Conservation (phyloP, 306 rosid genomes). For the Vachellia collinsii region DNA sequence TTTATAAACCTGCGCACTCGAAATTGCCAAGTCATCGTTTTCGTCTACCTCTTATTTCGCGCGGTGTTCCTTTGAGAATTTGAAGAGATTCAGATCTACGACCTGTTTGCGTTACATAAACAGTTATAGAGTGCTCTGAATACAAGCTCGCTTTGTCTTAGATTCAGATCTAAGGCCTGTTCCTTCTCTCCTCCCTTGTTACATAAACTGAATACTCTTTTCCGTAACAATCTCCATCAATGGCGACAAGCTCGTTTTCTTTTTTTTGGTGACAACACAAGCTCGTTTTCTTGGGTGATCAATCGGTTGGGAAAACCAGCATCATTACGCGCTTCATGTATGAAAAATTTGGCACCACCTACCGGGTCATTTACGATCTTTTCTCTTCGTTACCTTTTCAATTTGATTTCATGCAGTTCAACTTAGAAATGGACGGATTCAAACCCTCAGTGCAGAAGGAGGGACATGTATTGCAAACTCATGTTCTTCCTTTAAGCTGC, state of each 20-base stretch:
- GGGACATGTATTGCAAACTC: background rate
- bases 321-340: too few species aligned
- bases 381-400: too few species aligned
- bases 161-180: too few species aligned
- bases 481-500: background rate
- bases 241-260: too few species aligned
- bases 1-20: conserved; percentile 42
- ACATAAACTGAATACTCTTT: conserved; percentile 23
- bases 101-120: background rate
- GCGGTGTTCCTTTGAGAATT: conserved; percentile 10
- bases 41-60: conserved; percentile 1
- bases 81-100: conserved; percentile 56
- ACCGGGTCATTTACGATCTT: too few species aligned
- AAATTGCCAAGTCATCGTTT: conserved; percentile 28
- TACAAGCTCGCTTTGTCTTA: too few species aligned
- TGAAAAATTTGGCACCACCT: too few species aligned
- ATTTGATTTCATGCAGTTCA: background rate
- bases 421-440: background rate
- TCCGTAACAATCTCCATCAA: background rate
- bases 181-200: too few species aligned
- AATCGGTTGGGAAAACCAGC: too few species aligned
- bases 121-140: too few species aligned
- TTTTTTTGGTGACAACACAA: too few species aligned
- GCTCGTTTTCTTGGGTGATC: too few species aligned
- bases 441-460: background rate